Conservation (phyloP, 345 rosid genomes). For the Eucalyptus pauciflora region DNA sequence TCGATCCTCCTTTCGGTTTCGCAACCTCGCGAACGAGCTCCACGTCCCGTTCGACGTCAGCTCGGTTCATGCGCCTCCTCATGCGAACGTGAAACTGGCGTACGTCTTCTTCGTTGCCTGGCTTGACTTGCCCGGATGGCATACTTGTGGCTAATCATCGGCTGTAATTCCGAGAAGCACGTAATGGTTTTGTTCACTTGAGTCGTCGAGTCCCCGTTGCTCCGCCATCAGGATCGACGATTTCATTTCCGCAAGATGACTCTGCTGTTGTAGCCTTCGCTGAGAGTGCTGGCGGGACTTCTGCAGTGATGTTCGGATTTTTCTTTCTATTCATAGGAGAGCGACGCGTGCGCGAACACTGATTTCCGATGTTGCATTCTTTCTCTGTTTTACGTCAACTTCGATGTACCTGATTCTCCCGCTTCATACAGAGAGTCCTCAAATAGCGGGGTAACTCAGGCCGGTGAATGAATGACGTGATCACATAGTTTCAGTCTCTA, state of each 20-base stretch:
- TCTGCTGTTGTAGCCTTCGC: neutral
- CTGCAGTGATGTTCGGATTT: neutral
- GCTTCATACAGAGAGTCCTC: neutral
- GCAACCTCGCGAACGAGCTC: neutral
- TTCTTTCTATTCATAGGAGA: neutral
- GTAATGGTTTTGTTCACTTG: neutral
- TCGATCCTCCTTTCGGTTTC: neutral
- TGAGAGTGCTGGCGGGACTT: neutral
- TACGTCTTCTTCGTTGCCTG: neutral
- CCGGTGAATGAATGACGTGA: neutral
- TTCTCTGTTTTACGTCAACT: neutral
- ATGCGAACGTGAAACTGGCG: neutral
- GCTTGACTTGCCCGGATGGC: neutral
- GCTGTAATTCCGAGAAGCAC: neutral
- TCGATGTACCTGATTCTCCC: neutral
- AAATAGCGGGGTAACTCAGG: neutral
- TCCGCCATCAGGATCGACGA: neutral
- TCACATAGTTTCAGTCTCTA: neutral
- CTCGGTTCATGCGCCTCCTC: neutral
- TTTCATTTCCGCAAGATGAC: neutral
- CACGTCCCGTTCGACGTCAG: neutral
- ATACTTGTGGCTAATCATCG: neutral
- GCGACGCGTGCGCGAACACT: neutral
- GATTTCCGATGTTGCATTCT: neutral
- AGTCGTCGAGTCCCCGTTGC: neutral